These are phyloP conservation scores for Cucurbitaria berberidis DNA, from an alignment of 2,329 filamentous ascomycete species.

Conservation along the genomic window DNA sequence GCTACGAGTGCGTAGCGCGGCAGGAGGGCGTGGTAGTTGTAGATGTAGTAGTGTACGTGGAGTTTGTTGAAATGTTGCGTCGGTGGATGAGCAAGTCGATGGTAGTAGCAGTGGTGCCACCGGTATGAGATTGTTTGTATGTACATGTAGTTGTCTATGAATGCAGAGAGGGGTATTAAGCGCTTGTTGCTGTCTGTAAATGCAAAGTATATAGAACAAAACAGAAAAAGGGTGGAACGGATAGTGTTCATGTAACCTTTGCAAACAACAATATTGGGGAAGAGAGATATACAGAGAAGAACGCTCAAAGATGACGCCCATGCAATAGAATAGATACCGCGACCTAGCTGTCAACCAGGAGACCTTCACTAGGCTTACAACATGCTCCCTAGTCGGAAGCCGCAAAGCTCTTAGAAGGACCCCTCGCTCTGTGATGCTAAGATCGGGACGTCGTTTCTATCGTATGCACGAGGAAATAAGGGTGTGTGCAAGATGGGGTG, in stretches of 20 bases:
- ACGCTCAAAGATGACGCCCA: background rate
- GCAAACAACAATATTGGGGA: no score
- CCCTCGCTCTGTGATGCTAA: background rate
- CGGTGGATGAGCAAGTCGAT: constrained; percentile 16
- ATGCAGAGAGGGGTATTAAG: constrained; percentile 25
- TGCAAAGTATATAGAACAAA: background rate
- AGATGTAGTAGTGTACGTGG: constrained; percentile 7
- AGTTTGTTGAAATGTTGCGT: constrained; percentile 5
- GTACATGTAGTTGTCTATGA: constrained; percentile 6
- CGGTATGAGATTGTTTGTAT: no score
- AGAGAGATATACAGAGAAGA: constrained; percentile 2
- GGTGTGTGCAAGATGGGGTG: constrained; percentile 16
- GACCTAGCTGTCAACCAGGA: background rate
- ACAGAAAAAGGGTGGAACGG: background rate
- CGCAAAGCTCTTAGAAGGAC: background rate
- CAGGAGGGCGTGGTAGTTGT: constrained; percentile 1
- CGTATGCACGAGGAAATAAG: background rate
- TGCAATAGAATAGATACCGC: background rate
- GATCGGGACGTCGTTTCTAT: background rate
- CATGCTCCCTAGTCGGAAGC: no score
- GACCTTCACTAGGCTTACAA: background rate
- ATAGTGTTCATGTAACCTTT: no score
- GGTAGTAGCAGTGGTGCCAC: no score
- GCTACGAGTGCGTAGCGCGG: constrained; percentile 10
- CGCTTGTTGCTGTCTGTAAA: constrained; percentile 12